These are phyloP conservation scores for Lanmaoa pseudosensibilis DNA, from an alignment of 768 basidiomycete species.

Conservation along the genomic window DNA sequence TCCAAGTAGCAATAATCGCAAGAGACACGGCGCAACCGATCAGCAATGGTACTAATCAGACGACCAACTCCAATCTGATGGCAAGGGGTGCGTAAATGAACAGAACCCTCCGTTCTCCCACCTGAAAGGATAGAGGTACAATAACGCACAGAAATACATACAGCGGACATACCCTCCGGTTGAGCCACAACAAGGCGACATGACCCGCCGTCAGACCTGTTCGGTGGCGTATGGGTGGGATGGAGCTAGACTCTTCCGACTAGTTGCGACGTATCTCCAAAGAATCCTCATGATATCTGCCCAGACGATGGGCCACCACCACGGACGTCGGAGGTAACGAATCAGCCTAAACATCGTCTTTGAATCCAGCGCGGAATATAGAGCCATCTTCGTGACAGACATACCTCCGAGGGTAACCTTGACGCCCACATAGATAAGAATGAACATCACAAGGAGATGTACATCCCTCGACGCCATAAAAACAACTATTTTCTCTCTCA, in stretches of 20 bases:
- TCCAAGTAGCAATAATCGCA: slow-evolving; percentile 50
- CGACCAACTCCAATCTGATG: slow-evolving; percentile 53
- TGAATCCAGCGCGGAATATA: not conserved
- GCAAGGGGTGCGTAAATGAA: slow-evolving; percentile 53
- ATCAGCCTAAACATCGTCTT: slow-evolving; percentile 53
- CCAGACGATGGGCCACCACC: slow-evolving; percentile 49
- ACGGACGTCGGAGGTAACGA: slow-evolving; percentile 49
- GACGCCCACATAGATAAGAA: slow-evolving; percentile 66
- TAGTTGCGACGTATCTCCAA: slow-evolving; percentile 43
- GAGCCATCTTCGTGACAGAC: not conserved
- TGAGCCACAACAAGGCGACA: slow-evolving; percentile 55
- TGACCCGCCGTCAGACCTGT: slow-evolving; percentile 60
- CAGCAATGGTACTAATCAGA: slow-evolving; percentile 59
- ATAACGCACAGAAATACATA: not conserved
- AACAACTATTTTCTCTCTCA: slow-evolving; percentile 42
- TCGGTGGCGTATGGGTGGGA: not conserved
- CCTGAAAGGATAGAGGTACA: slow-evolving; percentile 24
- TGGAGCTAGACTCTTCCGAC: not conserved
- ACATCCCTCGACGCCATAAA: slow-evolving; percentile 49
- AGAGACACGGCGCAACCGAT: slow-evolving; percentile 56
- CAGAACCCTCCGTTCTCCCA: slow-evolving; percentile 55
- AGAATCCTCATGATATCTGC: slow-evolving; percentile 55
- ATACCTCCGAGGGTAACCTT: slow-evolving; percentile 53
- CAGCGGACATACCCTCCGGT: slow-evolving; percentile 41
- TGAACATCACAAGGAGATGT: slow-evolving; percentile 62